Conservation (phyloP, 495 filamentous ascomycete species). For the Penicillium lividum region DNA sequence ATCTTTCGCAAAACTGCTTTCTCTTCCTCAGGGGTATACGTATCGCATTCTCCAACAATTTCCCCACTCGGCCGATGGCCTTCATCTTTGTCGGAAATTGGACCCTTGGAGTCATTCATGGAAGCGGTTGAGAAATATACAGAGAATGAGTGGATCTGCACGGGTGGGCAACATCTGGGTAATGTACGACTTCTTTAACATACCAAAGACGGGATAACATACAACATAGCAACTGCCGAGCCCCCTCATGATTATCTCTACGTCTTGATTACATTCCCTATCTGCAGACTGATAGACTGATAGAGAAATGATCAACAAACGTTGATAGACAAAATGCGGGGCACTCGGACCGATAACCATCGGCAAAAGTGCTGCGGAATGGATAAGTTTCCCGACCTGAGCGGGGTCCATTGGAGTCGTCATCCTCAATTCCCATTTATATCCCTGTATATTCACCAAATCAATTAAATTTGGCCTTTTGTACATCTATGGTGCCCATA, state of each 20-base stretch:
- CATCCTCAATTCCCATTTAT: not conserved
- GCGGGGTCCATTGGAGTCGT: not conserved
- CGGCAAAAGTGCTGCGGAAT: slow-evolving; percentile 17
- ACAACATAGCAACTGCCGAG: not conserved
- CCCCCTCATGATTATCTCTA: not conserved
- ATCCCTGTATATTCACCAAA: not conserved
- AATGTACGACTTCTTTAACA: not conserved
- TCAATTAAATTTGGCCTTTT: not conserved
- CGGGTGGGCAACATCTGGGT: not conserved
- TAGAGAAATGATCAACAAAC: slow-evolving; percentile 12
- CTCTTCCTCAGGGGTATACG: slow-evolving; percentile 42
- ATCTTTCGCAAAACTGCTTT: slow-evolving; percentile 49
- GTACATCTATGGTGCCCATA: not conserved
- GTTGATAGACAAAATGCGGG: slow-evolving; percentile 10
- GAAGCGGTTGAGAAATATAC: not conserved
- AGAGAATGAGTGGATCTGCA: not conserved
- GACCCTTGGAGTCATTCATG: slow-evolving; percentile 15
- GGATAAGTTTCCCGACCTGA: slow-evolving; percentile 14
- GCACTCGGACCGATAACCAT: slow-evolving; percentile 18
- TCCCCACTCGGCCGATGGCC: slow-evolving; percentile 4
- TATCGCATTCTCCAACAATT: slow-evolving; percentile 24
- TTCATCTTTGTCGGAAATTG: slow-evolving; percentile 10
- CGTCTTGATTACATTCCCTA: slow-evolving; percentile 4
- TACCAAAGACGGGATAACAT: not conserved
- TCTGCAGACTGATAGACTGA: slow-evolving; percentile 14